A percentile compares a stretch with the other conserved stretches of the same genome.
phyloP scores from a whole-genome alignment of 2,329 filamentous ascomycete species.

The Alternaria tenuissima region DNA sequence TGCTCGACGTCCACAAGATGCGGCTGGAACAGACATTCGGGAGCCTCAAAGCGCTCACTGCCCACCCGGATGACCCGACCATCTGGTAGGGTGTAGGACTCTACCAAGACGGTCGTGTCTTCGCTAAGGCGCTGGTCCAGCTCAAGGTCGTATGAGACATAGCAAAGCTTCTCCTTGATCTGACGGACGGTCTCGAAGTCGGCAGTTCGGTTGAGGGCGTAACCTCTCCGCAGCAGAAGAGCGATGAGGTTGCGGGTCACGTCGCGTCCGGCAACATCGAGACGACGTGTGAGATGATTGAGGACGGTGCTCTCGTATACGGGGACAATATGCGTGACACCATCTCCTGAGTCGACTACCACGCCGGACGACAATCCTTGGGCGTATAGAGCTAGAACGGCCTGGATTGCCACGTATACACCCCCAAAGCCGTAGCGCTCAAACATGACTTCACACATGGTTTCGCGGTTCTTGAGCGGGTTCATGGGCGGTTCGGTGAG shows the following conservation, averaged over 20 bases:
- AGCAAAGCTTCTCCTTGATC: conserved; percentile 99
- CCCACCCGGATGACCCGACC: conserved; percentile 95
- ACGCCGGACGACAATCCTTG: conserved; percentile 87
- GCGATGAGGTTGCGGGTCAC: conserved; percentile 99
- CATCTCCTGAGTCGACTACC: conserved; percentile 98
- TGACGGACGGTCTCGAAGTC: conserved; percentile 98
- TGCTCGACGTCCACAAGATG: conserved; percentile 98
- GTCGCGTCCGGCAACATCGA: conserved; percentile 95
- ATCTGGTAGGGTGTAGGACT: conserved; percentile 96
- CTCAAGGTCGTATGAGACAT: conserved; percentile 97
- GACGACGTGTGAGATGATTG: conserved; percentile 91
- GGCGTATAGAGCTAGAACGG: conserved; percentile 92
- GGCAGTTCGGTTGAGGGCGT: conserved; percentile 96
- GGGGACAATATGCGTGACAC: conserved; percentile 97
- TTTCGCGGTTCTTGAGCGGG: conserved; percentile 92
- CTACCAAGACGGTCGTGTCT: conserved; percentile 95
- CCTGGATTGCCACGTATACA: conserved; percentile 97
- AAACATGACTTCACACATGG: conserved; percentile 99
- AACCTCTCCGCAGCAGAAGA: conserved; percentile 89
- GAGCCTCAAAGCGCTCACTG: conserved; percentile 96
- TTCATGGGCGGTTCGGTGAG: conserved; percentile 98
- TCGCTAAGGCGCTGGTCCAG: conserved; percentile 95
- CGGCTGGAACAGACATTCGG: conserved; percentile 97
- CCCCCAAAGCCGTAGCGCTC: conserved; percentile 95
- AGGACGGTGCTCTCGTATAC: conserved; percentile 98